Conservation (phyloP, 2,329 filamentous ascomycete species). For the Endothia cerciana region DNA sequence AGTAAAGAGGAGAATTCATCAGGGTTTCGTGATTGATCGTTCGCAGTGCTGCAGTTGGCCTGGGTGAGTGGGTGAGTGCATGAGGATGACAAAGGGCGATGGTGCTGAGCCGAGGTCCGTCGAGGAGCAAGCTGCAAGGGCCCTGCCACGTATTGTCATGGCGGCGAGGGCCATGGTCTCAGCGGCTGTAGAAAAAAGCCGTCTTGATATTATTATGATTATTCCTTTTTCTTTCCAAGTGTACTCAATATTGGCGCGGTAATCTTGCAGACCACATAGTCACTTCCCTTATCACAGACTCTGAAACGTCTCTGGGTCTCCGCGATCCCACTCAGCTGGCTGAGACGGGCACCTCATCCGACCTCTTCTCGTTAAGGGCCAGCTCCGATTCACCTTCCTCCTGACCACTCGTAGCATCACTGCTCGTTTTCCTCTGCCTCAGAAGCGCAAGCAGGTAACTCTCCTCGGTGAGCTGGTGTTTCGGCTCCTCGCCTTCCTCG, state of each 20-base stretch:
- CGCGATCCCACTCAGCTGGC: neutral
- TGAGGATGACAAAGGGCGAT: constrained; percentile 7
- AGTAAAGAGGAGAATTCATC: neutral
- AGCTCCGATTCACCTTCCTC: neutral
- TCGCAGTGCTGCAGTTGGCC: neutral
- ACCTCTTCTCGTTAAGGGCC: neutral
- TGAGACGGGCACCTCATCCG: constrained; percentile 1
- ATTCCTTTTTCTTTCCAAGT: too few relatives aligned
- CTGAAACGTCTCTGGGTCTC: neutral
- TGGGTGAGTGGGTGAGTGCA: neutral
- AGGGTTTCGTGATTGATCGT: neutral
- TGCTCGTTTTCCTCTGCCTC: neutral
- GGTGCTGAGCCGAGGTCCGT: constrained; percentile 26
- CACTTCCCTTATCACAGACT: neutral
- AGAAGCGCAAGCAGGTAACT: constrained; percentile 18
- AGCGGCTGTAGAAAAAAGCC: too few relatives aligned
- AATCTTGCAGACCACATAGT: neutral
- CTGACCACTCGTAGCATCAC: neutral
- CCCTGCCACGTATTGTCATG: neutral
- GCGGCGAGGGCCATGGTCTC: neutral
- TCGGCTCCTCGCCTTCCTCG: constrained; percentile 14
- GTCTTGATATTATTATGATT: too few relatives aligned
- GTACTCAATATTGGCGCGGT: neutral
- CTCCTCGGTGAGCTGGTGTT: constrained; percentile 18
- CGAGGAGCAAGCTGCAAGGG: neutral